Conservation (phyloP, 306 rosid species). For the Hippophae rhamnoides region DNA sequence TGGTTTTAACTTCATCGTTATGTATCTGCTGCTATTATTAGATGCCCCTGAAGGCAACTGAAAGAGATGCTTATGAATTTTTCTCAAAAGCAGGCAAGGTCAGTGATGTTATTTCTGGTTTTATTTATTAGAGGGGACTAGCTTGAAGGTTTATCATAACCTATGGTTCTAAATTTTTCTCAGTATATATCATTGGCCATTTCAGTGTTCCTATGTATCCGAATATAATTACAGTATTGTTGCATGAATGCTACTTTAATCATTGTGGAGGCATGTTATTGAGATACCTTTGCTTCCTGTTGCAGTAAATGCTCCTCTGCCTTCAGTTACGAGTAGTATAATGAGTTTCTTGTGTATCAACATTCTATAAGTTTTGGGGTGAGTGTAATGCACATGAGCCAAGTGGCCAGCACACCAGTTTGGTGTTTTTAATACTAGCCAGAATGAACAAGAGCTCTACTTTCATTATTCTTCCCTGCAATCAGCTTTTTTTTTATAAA, state of each 20-base stretch:
- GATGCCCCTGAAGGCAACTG: slow-evolving; percentile 98
- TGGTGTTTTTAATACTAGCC: slow-evolving; percentile 18
- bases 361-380: slow-evolving; percentile 28
- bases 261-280: slow-evolving; percentile 25
- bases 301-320: slow-evolving; percentile 38
- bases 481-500: background rate
- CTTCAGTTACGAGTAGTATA: slow-evolving; percentile 42
- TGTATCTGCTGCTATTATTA: slow-evolving; percentile 29
- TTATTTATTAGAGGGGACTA: background rate
- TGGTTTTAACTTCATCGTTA: background rate
- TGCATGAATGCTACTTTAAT: slow-evolving; percentile 18
- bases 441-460: slow-evolving; percentile 12
- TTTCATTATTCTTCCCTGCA: background rate
- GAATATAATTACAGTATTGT: slow-evolving; percentile 9
- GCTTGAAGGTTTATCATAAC: background rate
- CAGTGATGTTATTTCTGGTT: slow-evolving; percentile 15
- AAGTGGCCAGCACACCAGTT: slow-evolving; percentile 17
- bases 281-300: slow-evolving; percentile 40
- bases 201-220: background rate
- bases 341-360: slow-evolving; percentile 14
- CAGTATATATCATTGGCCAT: background rate
- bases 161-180: background rate
- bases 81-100: slow-evolving; percentile 99
- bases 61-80: slow-evolving; percentile 84
- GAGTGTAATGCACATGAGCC: slow-evolving; percentile 31